Evolutionary conservation across 257 asterid genomes (phyloP).

Genomic region (Avicennia marina): DNA sequence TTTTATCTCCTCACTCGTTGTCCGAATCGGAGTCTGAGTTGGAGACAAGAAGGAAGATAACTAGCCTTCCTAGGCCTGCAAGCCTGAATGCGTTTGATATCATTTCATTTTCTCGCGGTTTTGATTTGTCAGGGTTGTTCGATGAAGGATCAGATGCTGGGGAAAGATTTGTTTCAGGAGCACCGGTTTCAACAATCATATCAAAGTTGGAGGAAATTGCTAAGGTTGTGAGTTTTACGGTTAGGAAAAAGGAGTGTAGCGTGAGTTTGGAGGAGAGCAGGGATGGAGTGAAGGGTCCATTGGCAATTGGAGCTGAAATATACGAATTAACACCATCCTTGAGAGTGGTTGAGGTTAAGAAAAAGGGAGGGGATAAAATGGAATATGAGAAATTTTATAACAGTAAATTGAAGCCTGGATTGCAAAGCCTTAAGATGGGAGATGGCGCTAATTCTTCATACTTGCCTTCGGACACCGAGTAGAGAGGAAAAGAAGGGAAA

Average conservation of each 20-base stretch:
- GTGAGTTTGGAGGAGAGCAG: slow-evolving; percentile 26
- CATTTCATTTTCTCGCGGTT: slow-evolving; percentile 35
- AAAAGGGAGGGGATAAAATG: slow-evolving; percentile 24
- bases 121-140: slow-evolving; percentile 38
- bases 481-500: slow-evolving; percentile 2
- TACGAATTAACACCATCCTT: slow-evolving; percentile 29
- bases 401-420: slow-evolving; percentile 23
- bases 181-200: slow-evolving; percentile 22
- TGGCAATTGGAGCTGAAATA: slow-evolving; percentile 27
- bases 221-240: slow-evolving; percentile 23
- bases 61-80: slow-evolving; percentile 24
- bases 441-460: slow-evolving; percentile 3
- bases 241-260: slow-evolving; percentile 30
- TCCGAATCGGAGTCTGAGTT: slow-evolving; percentile 19
- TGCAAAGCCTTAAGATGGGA: slow-evolving; percentile 12
- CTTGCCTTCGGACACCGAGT: slow-evolving; percentile 26
- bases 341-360: slow-evolving; percentile 31
- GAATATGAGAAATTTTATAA: slow-evolving; percentile 28
- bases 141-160: slow-evolving; percentile 25
- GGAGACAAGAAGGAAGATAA: slow-evolving; percentile 12
- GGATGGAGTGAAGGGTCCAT: slow-evolving; percentile 29
- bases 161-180: slow-evolving; percentile 25
- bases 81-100: slow-evolving; percentile 43
- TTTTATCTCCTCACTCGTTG: slow-evolving; percentile 8
- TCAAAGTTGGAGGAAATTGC: slow-evolving; percentile 32